Evolutionary conservation across 495 filamentous ascomycete genomes (phyloP).

Genomic region (Mytilinidion resinicola): DNA sequence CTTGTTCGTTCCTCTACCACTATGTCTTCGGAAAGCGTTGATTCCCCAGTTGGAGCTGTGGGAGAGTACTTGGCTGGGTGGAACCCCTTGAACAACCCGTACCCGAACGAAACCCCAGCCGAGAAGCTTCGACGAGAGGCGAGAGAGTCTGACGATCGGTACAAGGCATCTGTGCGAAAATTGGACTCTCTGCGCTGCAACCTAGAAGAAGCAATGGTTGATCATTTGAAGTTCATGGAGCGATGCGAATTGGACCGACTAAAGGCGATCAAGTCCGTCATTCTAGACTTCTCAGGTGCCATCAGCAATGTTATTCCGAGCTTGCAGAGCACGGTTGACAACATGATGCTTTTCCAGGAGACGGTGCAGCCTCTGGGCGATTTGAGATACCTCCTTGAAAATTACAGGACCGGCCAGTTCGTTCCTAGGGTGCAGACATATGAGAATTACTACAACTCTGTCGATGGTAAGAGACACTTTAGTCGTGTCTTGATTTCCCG

Average conservation of each 20-base stretch:
- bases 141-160: constrained; percentile 83
- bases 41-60: constrained; percentile 66
- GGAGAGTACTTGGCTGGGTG: constrained; percentile 82
- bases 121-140: constrained; percentile 86
- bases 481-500: not conserved
- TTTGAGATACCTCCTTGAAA: constrained; percentile 92
- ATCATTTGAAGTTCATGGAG: constrained; percentile 93
- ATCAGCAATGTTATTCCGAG: constrained; percentile 98
- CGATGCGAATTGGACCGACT: constrained; percentile 93
- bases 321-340: constrained; percentile 88
- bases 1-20: constrained; percentile 65
- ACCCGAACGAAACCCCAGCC: constrained; percentile 83
- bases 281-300: constrained; percentile 94
- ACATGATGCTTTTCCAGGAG: constrained; percentile 99
- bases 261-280: constrained; percentile 95
- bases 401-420: constrained; percentile 91
- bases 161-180: constrained; percentile 77
- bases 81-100: constrained; percentile 84
- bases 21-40: constrained; percentile 41
- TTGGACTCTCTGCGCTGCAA: constrained; percentile 87
- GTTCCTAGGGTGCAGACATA: constrained; percentile 86
- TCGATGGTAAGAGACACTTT: constrained; percentile 55
- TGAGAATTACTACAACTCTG: constrained; percentile 98
- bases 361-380: constrained; percentile 91
- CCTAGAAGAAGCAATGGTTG: constrained; percentile 87